Evolutionary conservation across 495 filamentous ascomycete genomes (phyloP), one percentile per base, ranked within the genome.

Genomic region (Aspergillus cristatus): DNA sequence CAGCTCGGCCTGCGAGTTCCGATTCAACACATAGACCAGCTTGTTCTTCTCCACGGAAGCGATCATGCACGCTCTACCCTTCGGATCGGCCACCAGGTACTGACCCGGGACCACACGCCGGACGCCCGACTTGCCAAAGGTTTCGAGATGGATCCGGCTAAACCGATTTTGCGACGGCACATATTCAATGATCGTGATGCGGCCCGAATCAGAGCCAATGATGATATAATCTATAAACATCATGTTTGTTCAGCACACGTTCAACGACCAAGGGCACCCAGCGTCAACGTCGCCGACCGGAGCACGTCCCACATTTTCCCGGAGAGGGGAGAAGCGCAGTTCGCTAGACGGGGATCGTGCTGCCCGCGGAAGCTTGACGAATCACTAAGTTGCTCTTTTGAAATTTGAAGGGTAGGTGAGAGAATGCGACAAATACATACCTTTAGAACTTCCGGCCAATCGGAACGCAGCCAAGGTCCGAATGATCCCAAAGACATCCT

Each of bases 11-110:
- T 94, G 85, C 26, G 87, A 75, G 63, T 95, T 94, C 28, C 93
- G 82, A 65, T 96, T 96, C 38, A 99, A 72, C 53, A 97, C 90
- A 62, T 97, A 99, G 54, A 97, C 93, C 48, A 99, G 83, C 66
- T 97, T 97, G 63, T 97, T 97, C 76, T 99, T 99, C 63, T 99
- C 93, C 41, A 91, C 72, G 7, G 87, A 86, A 6, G 93, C 85
- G 34, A 96, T 86, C 47, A 99, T 70, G 58, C 88, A 94, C 25
- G 93, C 93, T 60, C 93, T 75, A 28, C 93, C 93, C 57, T 93
- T 93, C 7, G 93, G 93, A 57, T 99, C 93, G 7, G 82, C 82
- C 2, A 88, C 91, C 14, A 99, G 71, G 53, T 91, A 97, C 54
- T 99, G 86, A 11, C 93, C 93, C 2, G 93, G 93, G 44, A 99